Conservation (phyloP, 164 flowering plant species). For the Aristolochia fimbriata region DNA sequence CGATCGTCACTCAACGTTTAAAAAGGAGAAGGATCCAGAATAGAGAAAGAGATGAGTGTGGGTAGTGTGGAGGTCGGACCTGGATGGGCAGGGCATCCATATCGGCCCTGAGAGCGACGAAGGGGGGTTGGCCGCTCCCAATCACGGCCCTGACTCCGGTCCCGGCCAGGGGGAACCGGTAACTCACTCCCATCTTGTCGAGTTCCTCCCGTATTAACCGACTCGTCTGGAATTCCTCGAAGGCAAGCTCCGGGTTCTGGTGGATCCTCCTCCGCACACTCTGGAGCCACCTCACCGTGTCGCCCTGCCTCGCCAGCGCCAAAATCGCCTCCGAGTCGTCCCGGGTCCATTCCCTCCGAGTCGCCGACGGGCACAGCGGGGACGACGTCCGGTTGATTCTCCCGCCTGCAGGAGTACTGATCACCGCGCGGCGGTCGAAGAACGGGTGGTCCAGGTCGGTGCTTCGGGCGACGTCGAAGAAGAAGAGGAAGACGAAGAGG, state of each 20-base stretch:
- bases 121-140: slow-evolving; percentile 68
- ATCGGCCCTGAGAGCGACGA: slow-evolving; percentile 79
- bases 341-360: background rate
- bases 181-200: slow-evolving; percentile 36
- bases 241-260: slow-evolving; percentile 62
- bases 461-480: background rate
- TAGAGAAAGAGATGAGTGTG: background rate
- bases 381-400: background rate
- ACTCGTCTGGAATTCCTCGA: slow-evolving; percentile 53
- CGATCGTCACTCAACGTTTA: too few species aligned
- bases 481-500: background rate
- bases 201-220: slow-evolving; percentile 44
- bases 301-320: slow-evolving; percentile 5
- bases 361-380: background rate
- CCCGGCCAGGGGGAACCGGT: slow-evolving; percentile 50
- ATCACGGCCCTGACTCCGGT: slow-evolving; percentile 58
- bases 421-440: background rate
- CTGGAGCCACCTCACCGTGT: slow-evolving; percentile 41
- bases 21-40: too few species aligned
- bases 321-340: slow-evolving; percentile 6
- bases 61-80: slow-evolving; percentile 21
- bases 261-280: slow-evolving; percentile 46
- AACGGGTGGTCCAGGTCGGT: background rate
- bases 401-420: background rate
- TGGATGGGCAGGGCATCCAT: slow-evolving; percentile 96